These are phyloP conservation scores for Austropuccinia psidii DNA, from an alignment of 1,284 basidiomycete species.

Conservation along the genomic window DNA sequence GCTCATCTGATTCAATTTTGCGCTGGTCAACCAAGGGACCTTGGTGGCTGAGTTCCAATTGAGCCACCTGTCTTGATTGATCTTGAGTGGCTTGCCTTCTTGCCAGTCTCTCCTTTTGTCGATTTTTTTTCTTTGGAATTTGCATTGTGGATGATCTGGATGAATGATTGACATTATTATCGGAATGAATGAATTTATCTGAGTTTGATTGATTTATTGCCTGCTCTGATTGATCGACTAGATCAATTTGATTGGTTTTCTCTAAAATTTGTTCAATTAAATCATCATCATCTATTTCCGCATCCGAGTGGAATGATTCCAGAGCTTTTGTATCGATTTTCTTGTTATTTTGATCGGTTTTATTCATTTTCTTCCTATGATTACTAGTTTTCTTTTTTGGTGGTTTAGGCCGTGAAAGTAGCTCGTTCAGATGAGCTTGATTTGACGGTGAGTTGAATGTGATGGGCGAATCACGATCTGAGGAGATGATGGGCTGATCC, in stretches of 20 bases:
- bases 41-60: not conserved
- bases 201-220: not conserved
- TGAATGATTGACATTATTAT: not conserved
- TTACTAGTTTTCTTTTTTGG: not conserved
- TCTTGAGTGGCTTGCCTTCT: slow-evolving; percentile 7
- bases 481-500: no score
- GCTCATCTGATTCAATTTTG: not conserved
- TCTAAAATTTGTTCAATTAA: not conserved
- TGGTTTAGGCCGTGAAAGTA: not conserved
- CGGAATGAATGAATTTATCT: not conserved
- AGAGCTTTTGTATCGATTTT: not conserved
- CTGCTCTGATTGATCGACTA: no score
- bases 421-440: not conserved
- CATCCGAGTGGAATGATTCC: not conserved
- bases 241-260: not conserved
- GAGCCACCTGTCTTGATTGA: not conserved
- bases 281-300: not conserved
- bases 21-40: not conserved
- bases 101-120: slow-evolving; percentile 3
- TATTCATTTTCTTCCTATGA: not conserved
- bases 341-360: not conserved
- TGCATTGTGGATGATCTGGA: not conserved
- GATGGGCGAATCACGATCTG: no score
- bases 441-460: not conserved
- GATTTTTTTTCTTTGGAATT: not conserved